Evolutionary conservation across 352 stramenopile species (phyloP).

Genomic region (Phytophthora constricta): DNA sequence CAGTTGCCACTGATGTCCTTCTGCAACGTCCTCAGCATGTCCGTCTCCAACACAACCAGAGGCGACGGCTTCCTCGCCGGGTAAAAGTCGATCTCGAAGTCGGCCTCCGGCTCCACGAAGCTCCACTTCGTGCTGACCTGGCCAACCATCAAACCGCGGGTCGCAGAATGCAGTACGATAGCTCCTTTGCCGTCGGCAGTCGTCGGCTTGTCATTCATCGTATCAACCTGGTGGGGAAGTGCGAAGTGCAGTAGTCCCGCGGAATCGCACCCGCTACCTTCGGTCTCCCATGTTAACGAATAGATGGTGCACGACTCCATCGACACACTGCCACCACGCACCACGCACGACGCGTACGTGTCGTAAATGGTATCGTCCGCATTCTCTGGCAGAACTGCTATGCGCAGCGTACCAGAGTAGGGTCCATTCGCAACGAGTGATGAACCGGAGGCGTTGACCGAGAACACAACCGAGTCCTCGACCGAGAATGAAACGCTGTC

Average conservation of each 20-base stretch:
- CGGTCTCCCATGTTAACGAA: conserved; percentile 47
- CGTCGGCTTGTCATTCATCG: conserved; percentile 17
- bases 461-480: conserved; percentile 22
- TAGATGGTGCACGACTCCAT: conserved; percentile 38
- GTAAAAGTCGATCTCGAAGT: conserved; percentile 30
- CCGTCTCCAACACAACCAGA: conserved; percentile 22
- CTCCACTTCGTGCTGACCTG: conserved; percentile 33
- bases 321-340: conserved; percentile 34
- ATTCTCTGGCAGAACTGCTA: conserved; percentile 36
- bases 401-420: conserved; percentile 39
- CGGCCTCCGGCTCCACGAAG: conserved; percentile 28
- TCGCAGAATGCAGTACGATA: conserved; percentile 42
- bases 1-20: conserved; percentile 45
- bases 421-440: conserved; percentile 26
- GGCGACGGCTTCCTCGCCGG: conserved; percentile 26
- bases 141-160: conserved; percentile 42
- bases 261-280: conserved; percentile 11
- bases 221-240: conserved; percentile 42
- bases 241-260: conserved; percentile 52
- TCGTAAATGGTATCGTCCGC: conserved; percentile 36
- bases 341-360: conserved; percentile 37
- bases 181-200: conserved; percentile 4
- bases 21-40: conserved; percentile 28
- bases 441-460: conserved; percentile 17
- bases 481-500: conserved; percentile 27